Evolutionary conservation across 176 grass and related monocot species (phyloP).

Genomic region (Cymbopogon citratus): DNA sequence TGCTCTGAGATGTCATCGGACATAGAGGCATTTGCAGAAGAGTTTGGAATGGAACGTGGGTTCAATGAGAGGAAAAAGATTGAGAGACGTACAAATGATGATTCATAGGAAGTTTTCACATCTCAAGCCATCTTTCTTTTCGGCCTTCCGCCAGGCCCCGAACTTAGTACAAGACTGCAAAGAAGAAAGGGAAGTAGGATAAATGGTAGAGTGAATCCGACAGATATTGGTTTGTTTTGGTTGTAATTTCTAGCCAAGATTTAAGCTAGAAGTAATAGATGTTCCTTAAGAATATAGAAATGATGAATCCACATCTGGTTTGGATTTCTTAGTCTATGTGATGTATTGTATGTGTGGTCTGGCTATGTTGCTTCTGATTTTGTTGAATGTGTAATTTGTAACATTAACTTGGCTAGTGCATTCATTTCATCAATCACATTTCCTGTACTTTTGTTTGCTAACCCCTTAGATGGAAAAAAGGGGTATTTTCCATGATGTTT

Average conservation of each 20-base stretch:
- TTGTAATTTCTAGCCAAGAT: background rate
- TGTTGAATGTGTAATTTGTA: background rate
- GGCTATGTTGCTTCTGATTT: background rate
- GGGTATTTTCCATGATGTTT: background rate
- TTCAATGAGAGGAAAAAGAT: slow-evolving; percentile 45
- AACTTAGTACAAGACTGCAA: background rate
- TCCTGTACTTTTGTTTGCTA: background rate
- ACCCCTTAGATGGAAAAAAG: background rate
- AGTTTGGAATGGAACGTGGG: slow-evolving; percentile 54
- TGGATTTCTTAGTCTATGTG: background rate
- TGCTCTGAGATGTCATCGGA: slow-evolving; percentile 62
- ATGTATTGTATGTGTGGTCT: slow-evolving; percentile 2
- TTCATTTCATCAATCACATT: background rate
- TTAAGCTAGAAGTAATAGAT: background rate
- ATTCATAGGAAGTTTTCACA: background rate
- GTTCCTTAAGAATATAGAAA: slow-evolving; percentile 10
- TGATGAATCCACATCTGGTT: background rate
- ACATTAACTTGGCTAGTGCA: background rate
- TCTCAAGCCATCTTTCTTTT: background rate
- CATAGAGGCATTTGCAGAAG: slow-evolving; percentile 61
- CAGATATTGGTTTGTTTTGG: background rate
- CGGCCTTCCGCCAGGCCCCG: background rate
- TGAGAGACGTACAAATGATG: slow-evolving; percentile 17
- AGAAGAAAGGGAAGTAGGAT: background rate
- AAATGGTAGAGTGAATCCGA: slow-evolving; percentile 14